phyloP scores from a whole-genome alignment of 805 yeast genomes.

The Myxozyma kluyveri region DNA sequence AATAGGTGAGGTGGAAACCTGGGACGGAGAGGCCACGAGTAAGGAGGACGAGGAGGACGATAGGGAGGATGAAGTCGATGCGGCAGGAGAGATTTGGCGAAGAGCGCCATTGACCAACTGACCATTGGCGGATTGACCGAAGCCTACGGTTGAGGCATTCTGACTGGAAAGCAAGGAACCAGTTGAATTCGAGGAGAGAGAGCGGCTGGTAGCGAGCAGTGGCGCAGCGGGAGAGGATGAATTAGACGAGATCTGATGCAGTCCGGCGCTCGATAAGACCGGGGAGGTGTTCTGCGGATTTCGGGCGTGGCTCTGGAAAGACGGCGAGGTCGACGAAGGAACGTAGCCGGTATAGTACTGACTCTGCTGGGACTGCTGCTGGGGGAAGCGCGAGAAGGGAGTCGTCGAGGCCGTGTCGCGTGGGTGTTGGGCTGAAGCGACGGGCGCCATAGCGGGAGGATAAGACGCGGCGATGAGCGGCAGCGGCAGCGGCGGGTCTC shows the following conservation, averaged over 20 bases:
- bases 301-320: neutral
- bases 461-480: neutral
- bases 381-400: neutral
- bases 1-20: slow-evolving; percentile 23
- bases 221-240: neutral
- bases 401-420: neutral
- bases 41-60: slow-evolving; percentile 22
- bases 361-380: neutral
- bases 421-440: neutral
- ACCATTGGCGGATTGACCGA: neutral
- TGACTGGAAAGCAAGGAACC: too few species aligned
- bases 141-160: too few species aligned
- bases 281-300: too few species aligned
- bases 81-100: slow-evolving; percentile 14
- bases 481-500: neutral
- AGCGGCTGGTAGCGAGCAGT: neutral
- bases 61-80: slow-evolving; percentile 23
- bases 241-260: neutral
- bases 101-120: neutral
- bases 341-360: neutral
- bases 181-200: slow-evolving; percentile 1
- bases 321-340: neutral
- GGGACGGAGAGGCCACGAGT: slow-evolving; percentile 14
- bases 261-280: neutral
- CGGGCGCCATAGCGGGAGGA: neutral